phyloP scores from a whole-genome alignment of 371 early-diverging fungal species.

The Coelomomyces lativittatus region DNA sequence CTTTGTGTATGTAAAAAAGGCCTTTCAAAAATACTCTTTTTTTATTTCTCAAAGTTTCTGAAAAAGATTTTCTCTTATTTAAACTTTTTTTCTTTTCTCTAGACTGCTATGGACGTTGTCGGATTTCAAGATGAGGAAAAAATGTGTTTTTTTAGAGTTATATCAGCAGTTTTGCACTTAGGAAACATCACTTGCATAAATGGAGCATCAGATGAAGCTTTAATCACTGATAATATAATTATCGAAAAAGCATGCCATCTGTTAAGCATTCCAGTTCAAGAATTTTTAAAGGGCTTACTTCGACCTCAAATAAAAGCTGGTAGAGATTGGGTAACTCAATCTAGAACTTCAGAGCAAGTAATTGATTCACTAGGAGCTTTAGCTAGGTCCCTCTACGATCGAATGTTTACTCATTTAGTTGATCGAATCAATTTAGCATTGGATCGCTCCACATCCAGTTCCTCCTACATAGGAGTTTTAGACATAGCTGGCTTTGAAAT shows the following conservation, averaged over 20 bases:
- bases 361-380: conserved; percentile 80
- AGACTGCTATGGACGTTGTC: conserved; percentile 69
- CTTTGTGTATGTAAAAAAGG: too few relatives aligned
- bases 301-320: conserved; percentile 89
- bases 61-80: not conserved
- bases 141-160: conserved; percentile 56
- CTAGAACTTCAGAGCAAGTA: conserved; percentile 72
- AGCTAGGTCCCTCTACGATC: conserved; percentile 87
- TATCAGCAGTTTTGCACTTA: conserved; percentile 87
- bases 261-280: conserved; percentile 71
- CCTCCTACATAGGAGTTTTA: conserved; percentile 90
- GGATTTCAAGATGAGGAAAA: conserved; percentile 60
- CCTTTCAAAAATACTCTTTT: not conserved
- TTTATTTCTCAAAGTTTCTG: not conserved
- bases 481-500: conserved; percentile 99
- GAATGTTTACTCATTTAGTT: conserved; percentile 87
- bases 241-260: conserved; percentile 83
- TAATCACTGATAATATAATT: conserved; percentile 48
- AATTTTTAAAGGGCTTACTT: conserved; percentile 72
- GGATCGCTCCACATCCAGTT: conserved; percentile 37
- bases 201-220: conserved; percentile 68
- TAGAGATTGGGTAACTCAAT: conserved; percentile 85
- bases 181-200: conserved; percentile 72
- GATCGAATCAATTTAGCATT: conserved; percentile 72
- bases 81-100: not conserved